Evolutionary conservation across 441 rosid species (phyloP).

Genomic region (Dalechampia spathulata): DNA sequence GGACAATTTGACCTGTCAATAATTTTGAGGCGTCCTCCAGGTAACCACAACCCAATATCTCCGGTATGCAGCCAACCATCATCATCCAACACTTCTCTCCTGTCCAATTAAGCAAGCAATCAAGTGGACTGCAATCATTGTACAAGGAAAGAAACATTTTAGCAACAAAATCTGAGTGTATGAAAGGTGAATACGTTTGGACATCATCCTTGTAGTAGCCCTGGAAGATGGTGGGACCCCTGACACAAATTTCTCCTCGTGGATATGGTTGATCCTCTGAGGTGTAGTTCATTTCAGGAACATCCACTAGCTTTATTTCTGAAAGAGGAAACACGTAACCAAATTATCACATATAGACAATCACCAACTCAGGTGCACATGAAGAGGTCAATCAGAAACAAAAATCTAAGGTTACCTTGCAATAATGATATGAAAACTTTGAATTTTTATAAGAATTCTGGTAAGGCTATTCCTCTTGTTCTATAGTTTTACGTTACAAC

Average conservation of each 20-base stretch:
- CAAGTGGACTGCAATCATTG: slow-evolving; percentile 10
- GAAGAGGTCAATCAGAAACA: background rate
- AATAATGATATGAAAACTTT: too few relatives aligned
- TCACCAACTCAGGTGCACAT: background rate
- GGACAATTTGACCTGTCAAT: slow-evolving; percentile 58
- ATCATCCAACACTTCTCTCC: slow-evolving; percentile 85
- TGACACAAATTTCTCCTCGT: slow-evolving; percentile 95
- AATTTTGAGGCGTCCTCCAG: slow-evolving; percentile 93
- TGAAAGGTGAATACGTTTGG: slow-evolving; percentile 55
- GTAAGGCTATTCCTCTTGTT: too few relatives aligned
- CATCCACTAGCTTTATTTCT: slow-evolving; percentile 97
- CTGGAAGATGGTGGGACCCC: slow-evolving; percentile 80
- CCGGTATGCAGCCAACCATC: slow-evolving; percentile 98
- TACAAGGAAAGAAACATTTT: slow-evolving; percentile 1
- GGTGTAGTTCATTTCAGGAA: slow-evolving; percentile 94
- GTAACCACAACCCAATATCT: slow-evolving; percentile 88
- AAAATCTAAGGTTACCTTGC: too few relatives aligned
- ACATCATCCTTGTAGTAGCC: slow-evolving; percentile 89
- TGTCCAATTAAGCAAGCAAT: slow-evolving; percentile 23
- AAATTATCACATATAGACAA: background rate
- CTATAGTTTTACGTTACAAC: too few relatives aligned
- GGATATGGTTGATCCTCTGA: slow-evolving; percentile 85
- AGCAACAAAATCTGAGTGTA: slow-evolving; percentile 15
- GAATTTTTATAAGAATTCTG: too few relatives aligned
- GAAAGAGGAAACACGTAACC: slow-evolving; percentile 17